phyloP scores from a whole-genome alignment of 2,329 filamentous ascomycete species.

The Venturia aucupariae region DNA sequence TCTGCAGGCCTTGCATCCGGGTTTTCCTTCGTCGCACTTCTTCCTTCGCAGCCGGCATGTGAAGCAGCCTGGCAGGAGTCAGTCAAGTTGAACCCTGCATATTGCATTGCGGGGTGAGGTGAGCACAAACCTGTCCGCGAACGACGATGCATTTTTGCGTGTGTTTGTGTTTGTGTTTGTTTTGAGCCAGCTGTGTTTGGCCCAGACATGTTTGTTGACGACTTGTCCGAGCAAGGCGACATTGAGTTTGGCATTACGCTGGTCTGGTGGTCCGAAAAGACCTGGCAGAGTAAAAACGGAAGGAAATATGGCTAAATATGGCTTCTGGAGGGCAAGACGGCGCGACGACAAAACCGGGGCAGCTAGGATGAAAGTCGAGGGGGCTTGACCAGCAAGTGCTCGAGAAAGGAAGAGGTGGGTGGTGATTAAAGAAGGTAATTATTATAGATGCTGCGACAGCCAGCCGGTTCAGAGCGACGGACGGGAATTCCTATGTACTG shows the following conservation, averaged over 20 bases:
- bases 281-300: not conserved
- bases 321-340: slow-evolving; percentile 3
- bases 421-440: slow-evolving; percentile 13
- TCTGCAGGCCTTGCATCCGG: slow-evolving; percentile 54
- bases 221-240: slow-evolving; percentile 26
- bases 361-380: slow-evolving; percentile 12
- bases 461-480: slow-evolving; percentile 15
- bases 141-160: slow-evolving; percentile 82
- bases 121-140: slow-evolving; percentile 77
- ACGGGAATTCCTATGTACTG: no score
- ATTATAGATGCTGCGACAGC: slow-evolving; percentile 15
- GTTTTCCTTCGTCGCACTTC: slow-evolving; percentile 61
- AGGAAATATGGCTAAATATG: slow-evolving; percentile 8
- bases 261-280: no score
- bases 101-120: no score
- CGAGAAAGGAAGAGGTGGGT: not conserved
- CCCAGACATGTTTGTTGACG: slow-evolving; percentile 38
- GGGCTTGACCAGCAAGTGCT: slow-evolving; percentile 15
- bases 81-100: slow-evolving; percentile 19
- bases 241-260: slow-evolving; percentile 11
- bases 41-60: slow-evolving; percentile 59
- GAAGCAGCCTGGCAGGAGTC: slow-evolving; percentile 48
- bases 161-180: slow-evolving; percentile 52
- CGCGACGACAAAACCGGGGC: slow-evolving; percentile 13
- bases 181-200: slow-evolving; percentile 43